phyloP scores from a whole-genome alignment of 2,329 filamentous ascomycete species.

The Gliomastix tumulicola region DNA sequence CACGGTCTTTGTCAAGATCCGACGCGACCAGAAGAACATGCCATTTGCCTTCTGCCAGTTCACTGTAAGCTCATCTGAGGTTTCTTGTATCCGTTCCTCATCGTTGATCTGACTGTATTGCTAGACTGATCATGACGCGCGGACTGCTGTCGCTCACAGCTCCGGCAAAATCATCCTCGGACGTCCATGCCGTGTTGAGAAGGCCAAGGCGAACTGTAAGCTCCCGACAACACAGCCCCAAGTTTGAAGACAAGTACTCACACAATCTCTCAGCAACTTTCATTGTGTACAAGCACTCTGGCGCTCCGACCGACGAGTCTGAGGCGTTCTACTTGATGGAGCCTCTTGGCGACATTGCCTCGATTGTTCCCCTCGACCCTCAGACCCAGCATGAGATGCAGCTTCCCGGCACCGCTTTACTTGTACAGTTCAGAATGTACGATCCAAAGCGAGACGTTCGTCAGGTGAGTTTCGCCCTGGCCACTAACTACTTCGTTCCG shows the following conservation, averaged over 20 bases:
- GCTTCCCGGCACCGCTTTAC: conserved; percentile 27
- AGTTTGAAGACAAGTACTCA: conserved; percentile 11
- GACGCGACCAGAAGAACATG: conserved; percentile 49
- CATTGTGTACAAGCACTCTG: conserved; percentile 31
- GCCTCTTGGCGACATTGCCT: conserved; percentile 34
- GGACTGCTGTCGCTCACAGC: conserved; percentile 37
- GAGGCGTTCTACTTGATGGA: conserved; percentile 37
- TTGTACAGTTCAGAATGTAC: conserved; percentile 44
- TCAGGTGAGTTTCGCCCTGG: conserved; percentile 27
- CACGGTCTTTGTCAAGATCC: conserved; percentile 55
- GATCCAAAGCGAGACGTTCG: conserved; percentile 42
- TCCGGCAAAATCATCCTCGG: conserved; percentile 43
- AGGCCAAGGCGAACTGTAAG: conserved; percentile 52
- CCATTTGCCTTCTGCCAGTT: conserved; percentile 60
- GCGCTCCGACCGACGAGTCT: conserved; percentile 24
- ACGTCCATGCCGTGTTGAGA: conserved; percentile 52
- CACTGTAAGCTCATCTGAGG: too few species aligned
- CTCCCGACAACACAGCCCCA: conserved; percentile 3
- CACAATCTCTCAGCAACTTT: conserved; percentile 32
- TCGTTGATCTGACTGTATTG: background rate
- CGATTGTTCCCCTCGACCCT: conserved; percentile 24
- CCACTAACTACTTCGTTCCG: background rate
- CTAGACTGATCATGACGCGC: conserved; percentile 42
- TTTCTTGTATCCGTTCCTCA: too few species aligned
- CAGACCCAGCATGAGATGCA: conserved; percentile 22